Evolutionary conservation across 106 monocot genomes (phyloP).

Genomic region (Phalaenopsis aphrodite): DNA sequence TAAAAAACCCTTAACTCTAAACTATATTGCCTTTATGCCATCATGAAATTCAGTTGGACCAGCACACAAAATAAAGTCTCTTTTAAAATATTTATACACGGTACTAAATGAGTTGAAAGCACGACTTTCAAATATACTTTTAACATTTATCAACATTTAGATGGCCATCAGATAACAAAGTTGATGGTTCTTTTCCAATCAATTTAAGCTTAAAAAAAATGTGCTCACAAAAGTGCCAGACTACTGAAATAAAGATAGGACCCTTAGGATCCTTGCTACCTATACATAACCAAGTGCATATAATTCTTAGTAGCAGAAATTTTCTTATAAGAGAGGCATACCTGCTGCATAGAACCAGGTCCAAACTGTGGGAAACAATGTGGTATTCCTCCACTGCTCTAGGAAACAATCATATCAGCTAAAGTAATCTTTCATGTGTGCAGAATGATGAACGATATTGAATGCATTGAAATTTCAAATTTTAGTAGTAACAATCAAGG

Average conservation of each 20-base stretch:
- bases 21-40: too few relatives aligned
- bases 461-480: not conserved
- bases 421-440: not conserved
- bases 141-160: not conserved
- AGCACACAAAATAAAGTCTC: too few relatives aligned
- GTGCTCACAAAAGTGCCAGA: not conserved
- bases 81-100: too few relatives aligned
- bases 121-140: not conserved
- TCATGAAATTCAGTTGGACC: too few relatives aligned
- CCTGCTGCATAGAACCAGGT: constrained; percentile 93
- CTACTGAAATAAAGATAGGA: not conserved
- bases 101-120: too few relatives aligned
- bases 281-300: not conserved
- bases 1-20: too few relatives aligned
- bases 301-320: not conserved
- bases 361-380: constrained; percentile 99
- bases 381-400: constrained; percentile 91
- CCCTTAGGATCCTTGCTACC: not conserved
- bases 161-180: not conserved
- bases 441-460: not conserved
- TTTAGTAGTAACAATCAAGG: not conserved
- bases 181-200: not conserved
- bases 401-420: constrained; percentile 8
- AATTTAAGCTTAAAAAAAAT: not conserved
- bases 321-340: constrained; percentile 13